These are phyloP conservation scores for Triticum dicoccoides DNA, from an alignment of 176 grass and related monocot genomes.

Conservation along the genomic window DNA sequence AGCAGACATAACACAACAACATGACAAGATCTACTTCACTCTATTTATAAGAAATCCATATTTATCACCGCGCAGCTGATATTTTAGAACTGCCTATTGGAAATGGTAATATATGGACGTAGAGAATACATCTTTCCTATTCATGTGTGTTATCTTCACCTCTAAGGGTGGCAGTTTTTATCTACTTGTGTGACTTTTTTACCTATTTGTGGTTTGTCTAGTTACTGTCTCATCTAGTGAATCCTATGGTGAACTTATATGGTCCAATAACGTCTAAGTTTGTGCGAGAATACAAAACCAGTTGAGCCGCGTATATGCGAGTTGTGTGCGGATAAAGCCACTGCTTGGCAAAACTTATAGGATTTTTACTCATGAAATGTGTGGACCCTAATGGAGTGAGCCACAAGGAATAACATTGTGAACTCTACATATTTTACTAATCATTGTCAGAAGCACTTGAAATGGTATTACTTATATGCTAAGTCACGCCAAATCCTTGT, in stretches of 20 bases:
- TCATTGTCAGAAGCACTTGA: background rate
- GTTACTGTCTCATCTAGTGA: background rate
- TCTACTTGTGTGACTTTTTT: slow-evolving; percentile 1
- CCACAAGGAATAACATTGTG: background rate
- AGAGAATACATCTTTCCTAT: background rate
- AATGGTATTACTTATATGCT: background rate
- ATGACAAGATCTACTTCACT: background rate
- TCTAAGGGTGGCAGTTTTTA: background rate
- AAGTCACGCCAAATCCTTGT: background rate
- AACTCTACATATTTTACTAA: background rate
- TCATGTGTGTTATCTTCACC: background rate
- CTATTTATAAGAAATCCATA: slow-evolving; percentile 12
- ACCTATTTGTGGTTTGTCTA: background rate
- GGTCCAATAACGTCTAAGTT: background rate
- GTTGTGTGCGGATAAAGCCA: background rate
- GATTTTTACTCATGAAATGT: background rate
- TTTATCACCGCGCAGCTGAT: background rate
- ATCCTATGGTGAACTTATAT: background rate
- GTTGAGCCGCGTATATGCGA: background rate
- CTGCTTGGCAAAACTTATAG: background rate
- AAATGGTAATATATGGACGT: background rate
- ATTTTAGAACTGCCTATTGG: background rate
- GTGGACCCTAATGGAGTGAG: background rate
- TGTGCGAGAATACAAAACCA: slow-evolving; percentile 10
- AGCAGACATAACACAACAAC: background rate